phyloP scores from a whole-genome alignment of 2,329 filamentous ascomycete genomes.

The Neofusicoccum parvum region DNA sequence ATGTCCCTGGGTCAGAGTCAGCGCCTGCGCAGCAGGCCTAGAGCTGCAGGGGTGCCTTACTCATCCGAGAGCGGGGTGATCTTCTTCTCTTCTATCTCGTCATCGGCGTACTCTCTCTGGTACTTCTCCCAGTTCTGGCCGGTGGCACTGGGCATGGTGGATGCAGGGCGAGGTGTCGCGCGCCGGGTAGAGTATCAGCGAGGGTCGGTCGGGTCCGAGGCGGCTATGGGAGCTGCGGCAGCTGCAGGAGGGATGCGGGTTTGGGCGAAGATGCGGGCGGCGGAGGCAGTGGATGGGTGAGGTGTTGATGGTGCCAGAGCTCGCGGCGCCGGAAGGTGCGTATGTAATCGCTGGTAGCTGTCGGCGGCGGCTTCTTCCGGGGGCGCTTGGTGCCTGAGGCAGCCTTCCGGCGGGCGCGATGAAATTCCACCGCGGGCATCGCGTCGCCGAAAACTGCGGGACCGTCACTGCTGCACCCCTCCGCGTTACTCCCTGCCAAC shows the following conservation, averaged over 20 bases:
- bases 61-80: slow-evolving; percentile 96
- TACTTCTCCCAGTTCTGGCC: slow-evolving; percentile 98
- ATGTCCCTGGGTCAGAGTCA: slow-evolving; percentile 73
- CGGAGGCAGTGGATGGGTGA: slow-evolving; percentile 2
- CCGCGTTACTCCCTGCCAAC: slow-evolving; percentile 21
- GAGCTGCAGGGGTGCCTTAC: slow-evolving; percentile 56
- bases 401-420: slow-evolving; percentile 8
- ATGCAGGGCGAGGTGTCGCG: slow-evolving; percentile 10
- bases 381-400: slow-evolving; percentile 5
- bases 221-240: background rate
- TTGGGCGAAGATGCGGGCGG: slow-evolving; percentile 6
- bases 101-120: slow-evolving; percentile 93
- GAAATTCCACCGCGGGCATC: slow-evolving; percentile 20
- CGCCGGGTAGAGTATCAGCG: background rate
- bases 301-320: slow-evolving; percentile 16
- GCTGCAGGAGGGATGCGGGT: slow-evolving; percentile 15
- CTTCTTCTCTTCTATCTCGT: slow-evolving; percentile 99
- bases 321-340: slow-evolving; percentile 5
- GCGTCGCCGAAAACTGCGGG: slow-evolving; percentile 19
- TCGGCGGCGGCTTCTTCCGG: slow-evolving; percentile 9
- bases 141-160: slow-evolving; percentile 85
- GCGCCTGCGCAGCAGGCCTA: slow-evolving; percentile 24
- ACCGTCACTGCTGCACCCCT: slow-evolving; percentile 20
- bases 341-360: slow-evolving; percentile 20
- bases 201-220: background rate